Percentiles rank a stretch among this genome's conserved stretches.
phyloP scores from a whole-genome alignment of 371 early-diverging fungal species.

The Fennellomyces sp. region DNA sequence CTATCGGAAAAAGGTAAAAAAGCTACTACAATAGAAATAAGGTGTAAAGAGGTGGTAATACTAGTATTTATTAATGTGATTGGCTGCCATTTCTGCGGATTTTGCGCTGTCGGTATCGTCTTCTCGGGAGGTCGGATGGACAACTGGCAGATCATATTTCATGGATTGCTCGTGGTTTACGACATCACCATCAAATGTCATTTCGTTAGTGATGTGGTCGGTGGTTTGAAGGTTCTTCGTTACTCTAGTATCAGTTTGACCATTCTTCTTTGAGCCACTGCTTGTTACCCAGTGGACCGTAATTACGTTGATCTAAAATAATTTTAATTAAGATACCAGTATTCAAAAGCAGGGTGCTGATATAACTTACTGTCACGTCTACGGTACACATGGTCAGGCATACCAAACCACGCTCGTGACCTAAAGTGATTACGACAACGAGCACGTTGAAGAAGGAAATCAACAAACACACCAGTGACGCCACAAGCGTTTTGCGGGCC shows the following conservation, averaged over 20 bases:
- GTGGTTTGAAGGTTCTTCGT: conserved; percentile 22
- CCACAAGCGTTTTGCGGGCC: conserved; percentile 51
- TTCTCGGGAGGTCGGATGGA: conserved; percentile 4
- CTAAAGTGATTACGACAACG: conserved; percentile 44
- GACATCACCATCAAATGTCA: conserved; percentile 19
- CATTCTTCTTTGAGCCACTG: conserved; percentile 4
- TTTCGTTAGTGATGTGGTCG: conserved; percentile 19
- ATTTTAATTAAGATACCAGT: background rate
- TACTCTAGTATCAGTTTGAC: conserved; percentile 5
- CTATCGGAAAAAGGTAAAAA: too few relatives aligned
- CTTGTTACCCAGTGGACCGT: conserved; percentile 59
- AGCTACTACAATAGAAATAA: background rate
- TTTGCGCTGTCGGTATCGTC: conserved; percentile 9
- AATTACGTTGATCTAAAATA: conserved; percentile 49
- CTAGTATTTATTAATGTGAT: conserved; percentile 1
- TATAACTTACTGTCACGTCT: conserved; percentile 52
- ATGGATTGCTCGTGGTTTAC: conserved; percentile 8
- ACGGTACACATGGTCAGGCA: conserved; percentile 58
- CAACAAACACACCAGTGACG: conserved; percentile 49
- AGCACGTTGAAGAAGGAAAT: conserved; percentile 54
- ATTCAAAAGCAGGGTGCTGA: background rate
- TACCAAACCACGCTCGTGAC: conserved; percentile 54
- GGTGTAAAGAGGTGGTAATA: background rate
- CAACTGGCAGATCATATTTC: conserved; percentile 12
- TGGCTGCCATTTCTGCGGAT: conserved; percentile 7